Evolutionary conservation across 2,329 filamentous ascomycete species (phyloP).

Genomic region (Diaporthe nobilis): DNA sequence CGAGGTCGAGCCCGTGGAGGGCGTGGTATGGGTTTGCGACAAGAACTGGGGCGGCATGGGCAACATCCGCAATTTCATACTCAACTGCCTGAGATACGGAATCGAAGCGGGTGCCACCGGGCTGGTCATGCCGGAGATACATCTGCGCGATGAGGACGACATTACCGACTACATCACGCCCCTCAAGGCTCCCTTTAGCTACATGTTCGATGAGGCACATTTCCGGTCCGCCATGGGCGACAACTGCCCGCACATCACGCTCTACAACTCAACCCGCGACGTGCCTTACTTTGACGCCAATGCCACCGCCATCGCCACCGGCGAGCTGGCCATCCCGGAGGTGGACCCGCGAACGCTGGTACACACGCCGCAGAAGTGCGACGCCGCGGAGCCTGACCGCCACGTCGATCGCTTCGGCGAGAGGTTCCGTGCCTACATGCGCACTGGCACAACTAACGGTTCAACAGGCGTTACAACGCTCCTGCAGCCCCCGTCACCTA

Average conservation of each 20-base stretch:
- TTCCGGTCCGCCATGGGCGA: constrained; percentile 56
- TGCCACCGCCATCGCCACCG: neutral
- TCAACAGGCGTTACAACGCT: neutral
- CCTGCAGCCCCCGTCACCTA: constrained; percentile 37
- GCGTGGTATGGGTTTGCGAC: constrained; percentile 62
- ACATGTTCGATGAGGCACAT: constrained; percentile 63
- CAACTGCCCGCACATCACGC: constrained; percentile 59
- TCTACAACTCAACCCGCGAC: constrained; percentile 55
- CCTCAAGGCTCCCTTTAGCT: constrained; percentile 55
- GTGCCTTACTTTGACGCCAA: constrained; percentile 52
- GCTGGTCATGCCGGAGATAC: constrained; percentile 61
- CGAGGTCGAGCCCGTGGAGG: constrained; percentile 57
- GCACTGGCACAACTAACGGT: neutral
- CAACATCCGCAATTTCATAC: constrained; percentile 66
- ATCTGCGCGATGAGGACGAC: constrained; percentile 57
- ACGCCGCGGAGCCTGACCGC: constrained; percentile 56
- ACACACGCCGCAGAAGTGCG: constrained; percentile 50
- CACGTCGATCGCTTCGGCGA: constrained; percentile 57
- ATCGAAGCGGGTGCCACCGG: constrained; percentile 63
- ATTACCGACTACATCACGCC: constrained; percentile 57
- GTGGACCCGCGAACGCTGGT: constrained; percentile 57
- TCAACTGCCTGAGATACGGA: constrained; percentile 64
- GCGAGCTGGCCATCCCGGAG: constrained; percentile 52
- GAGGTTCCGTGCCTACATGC: constrained; percentile 19
- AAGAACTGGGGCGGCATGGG: constrained; percentile 67